A percentile compares a stretch with the other conserved stretches of the same genome.
Evolutionary conservation across 2,329 filamentous ascomycete genomes (phyloP).

Genomic region (Trichoderma endophyticum): DNA sequence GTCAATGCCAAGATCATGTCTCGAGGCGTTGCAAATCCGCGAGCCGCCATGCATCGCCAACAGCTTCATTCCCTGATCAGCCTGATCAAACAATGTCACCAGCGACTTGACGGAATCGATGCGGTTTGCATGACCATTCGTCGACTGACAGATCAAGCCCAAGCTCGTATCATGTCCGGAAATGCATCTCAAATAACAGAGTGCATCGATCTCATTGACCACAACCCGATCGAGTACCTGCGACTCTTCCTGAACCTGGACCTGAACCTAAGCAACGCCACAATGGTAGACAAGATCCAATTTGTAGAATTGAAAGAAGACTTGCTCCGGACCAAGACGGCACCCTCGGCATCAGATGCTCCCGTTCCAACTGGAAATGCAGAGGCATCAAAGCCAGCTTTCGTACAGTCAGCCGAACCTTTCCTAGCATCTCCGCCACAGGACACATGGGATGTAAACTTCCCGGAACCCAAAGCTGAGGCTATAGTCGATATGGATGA

Average conservation of each 20-base stretch:
- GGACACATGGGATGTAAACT: not conserved
- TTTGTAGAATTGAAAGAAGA: slow-evolving; percentile 2
- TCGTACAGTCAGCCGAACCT: not conserved
- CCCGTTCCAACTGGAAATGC: not conserved
- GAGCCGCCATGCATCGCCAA: not conserved
- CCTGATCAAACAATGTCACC: slow-evolving; percentile 14
- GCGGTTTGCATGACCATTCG: slow-evolving; percentile 12
- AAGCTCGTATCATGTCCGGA: not conserved
- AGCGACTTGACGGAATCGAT: slow-evolving; percentile 8
- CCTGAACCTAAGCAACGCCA: slow-evolving; percentile 9
- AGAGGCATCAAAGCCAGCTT: not conserved
- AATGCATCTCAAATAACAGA: not conserved
- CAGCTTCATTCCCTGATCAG: slow-evolving; percentile 7
- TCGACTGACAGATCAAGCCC: slow-evolving; percentile 2
- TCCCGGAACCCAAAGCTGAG: not conserved
- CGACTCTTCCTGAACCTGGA: slow-evolving; percentile 11
- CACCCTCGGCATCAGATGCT: not conserved
- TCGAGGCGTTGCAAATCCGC: not conserved
- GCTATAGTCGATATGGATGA: not conserved
- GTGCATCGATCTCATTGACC: slow-evolving; percentile 11
- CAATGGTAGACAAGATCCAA: slow-evolving; percentile 1
- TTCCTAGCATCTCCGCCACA: not conserved
- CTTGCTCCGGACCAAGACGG: not conserved
- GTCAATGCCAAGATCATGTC: slow-evolving; percentile 11
- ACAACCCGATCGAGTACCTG: slow-evolving; percentile 10